A percentile compares a stretch with the other conserved stretches of the same genome.
Evolutionary conservation across 495 filamentous ascomycete genomes (phyloP).

Genomic region (Penicillium coprophilum): DNA sequence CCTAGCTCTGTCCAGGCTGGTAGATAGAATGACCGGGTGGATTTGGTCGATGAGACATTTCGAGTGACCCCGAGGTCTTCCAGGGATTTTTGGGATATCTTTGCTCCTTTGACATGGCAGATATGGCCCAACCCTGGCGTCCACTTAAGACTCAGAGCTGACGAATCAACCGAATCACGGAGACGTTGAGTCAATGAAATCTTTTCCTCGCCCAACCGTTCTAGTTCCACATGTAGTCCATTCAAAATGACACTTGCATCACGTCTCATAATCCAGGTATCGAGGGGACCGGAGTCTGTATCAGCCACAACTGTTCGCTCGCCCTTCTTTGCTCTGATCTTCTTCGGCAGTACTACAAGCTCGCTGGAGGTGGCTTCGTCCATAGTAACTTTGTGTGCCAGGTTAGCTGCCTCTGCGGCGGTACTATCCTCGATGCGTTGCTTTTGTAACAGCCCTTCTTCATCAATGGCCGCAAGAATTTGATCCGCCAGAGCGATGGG

Average conservation of each 20-base stretch:
- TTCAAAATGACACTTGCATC: constrained; percentile 65
- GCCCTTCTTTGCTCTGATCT: constrained; percentile 38
- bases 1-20: constrained; percentile 83
- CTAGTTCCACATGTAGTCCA: constrained; percentile 64
- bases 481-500: constrained; percentile 65
- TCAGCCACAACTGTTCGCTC: constrained; percentile 30
- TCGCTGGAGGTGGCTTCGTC: constrained; percentile 56
- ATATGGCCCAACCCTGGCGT: constrained; percentile 81
- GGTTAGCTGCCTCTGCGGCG: constrained; percentile 61
- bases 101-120: constrained; percentile 81
- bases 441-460: constrained; percentile 80
- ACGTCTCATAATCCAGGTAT: constrained; percentile 84
- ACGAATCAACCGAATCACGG: constrained; percentile 53
- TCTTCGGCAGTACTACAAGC: constrained; percentile 44
- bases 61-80: constrained; percentile 51
- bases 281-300: constrained; percentile 38
- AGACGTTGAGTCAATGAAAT: constrained; percentile 57
- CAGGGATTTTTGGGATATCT: constrained; percentile 55
- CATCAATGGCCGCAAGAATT: constrained; percentile 82
- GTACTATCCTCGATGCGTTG: constrained; percentile 74
- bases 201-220: constrained; percentile 58
- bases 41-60: constrained; percentile 73
- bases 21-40: constrained; percentile 79
- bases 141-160: constrained; percentile 75
- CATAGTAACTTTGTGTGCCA: constrained; percentile 66